Evolutionary conservation across 148 eudicot species (phyloP).

Genomic region (Rhododendron kiyosumense): DNA sequence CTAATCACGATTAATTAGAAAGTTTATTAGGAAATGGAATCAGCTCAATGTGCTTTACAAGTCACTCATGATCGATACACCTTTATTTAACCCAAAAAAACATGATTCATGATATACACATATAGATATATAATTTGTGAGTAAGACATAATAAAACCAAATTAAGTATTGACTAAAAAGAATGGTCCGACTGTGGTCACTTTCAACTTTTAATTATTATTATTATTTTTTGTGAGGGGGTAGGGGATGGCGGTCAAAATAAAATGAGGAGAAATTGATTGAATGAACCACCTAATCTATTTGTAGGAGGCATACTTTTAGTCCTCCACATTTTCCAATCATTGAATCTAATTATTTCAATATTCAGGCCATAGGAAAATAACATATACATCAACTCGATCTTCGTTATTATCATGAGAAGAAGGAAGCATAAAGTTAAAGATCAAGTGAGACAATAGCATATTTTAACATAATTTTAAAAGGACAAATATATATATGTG

Average conservation of each 20-base stretch:
- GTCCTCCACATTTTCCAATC: neutral
- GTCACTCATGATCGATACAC: neutral
- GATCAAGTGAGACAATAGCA: neutral
- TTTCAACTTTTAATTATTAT: too few species aligned
- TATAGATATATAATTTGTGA: neutral
- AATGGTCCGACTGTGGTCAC: too few species aligned
- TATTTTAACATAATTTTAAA: too few species aligned
- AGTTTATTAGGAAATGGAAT: neutral
- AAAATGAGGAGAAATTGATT: too few species aligned
- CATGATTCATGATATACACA: neutral
- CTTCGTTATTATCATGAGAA: neutral
- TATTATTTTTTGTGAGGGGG: neutral
- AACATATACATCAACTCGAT: neutral
- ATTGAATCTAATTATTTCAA: neutral
- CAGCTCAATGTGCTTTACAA: neutral
- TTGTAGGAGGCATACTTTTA: neutral
- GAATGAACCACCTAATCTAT: neutral
- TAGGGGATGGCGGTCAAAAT: too few species aligned
- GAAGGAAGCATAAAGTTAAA: neutral
- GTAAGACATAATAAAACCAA: neutral
- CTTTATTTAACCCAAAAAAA: neutral
- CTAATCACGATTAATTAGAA: neutral
- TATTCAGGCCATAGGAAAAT: neutral
- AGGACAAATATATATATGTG: too few species aligned
- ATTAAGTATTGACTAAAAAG: too few species aligned